phyloP scores from a whole-genome alignment of 164 flowering plant species.

The Santalum album region DNA sequence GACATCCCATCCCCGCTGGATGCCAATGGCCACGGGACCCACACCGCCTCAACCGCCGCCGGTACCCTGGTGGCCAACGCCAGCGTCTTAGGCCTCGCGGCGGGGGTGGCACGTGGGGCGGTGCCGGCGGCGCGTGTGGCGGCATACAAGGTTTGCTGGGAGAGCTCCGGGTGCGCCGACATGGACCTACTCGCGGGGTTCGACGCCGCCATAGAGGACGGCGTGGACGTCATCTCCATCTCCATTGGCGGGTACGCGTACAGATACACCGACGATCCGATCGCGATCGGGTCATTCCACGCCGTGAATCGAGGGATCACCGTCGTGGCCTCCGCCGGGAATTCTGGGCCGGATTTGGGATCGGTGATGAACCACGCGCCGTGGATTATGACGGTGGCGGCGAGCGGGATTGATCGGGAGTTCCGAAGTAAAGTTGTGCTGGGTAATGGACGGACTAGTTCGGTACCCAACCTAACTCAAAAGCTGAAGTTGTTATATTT shows the following conservation, averaged over 20 bases:
- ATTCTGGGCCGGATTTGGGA: constrained; percentile 41
- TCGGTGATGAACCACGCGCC: constrained; percentile 52
- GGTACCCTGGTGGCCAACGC: constrained; percentile 41
- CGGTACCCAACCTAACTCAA: too few species aligned
- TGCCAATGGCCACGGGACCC: constrained; percentile 70
- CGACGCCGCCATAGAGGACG: constrained; percentile 74
- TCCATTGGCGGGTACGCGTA: constrained; percentile 41
- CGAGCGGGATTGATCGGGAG: constrained; percentile 50
- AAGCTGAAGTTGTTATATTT: too few species aligned
- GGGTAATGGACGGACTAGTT: constrained; percentile 43
- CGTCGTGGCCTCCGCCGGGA: constrained; percentile 65
- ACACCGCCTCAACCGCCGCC: constrained; percentile 71
- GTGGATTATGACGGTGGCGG: constrained; percentile 74
- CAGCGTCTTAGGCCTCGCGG: constrained; percentile 53
- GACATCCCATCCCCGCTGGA: constrained; percentile 59
- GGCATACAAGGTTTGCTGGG: constrained; percentile 78
- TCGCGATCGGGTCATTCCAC: constrained; percentile 66
- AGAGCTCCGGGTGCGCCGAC: constrained; percentile 44
- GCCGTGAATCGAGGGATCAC: constrained; percentile 64
- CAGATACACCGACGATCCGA: constrained; percentile 24
- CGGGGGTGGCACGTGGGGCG: constrained; percentile 67
- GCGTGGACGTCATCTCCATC: constrained; percentile 69
- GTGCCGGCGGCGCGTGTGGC: constrained; percentile 72
- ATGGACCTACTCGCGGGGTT: constrained; percentile 69
- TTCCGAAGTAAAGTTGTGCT: constrained; percentile 40